These are phyloP conservation scores for Blastomyces silverae DNA, from an alignment of 2,329 filamentous ascomycete species.

Conservation along the genomic window DNA sequence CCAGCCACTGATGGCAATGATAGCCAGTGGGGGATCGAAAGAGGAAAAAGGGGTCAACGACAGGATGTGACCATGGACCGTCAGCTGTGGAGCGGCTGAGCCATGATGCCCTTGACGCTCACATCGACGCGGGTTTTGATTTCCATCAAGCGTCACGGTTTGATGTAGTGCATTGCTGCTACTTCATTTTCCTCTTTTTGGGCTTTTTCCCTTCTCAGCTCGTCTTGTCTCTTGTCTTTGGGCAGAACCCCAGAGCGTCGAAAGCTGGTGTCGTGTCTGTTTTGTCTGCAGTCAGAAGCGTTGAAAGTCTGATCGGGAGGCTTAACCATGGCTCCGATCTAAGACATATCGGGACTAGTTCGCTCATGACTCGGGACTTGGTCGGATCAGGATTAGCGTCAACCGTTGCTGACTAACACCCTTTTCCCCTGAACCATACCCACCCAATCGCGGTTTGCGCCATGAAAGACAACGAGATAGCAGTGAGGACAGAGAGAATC, in stretches of 20 bases:
- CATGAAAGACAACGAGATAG: background rate
- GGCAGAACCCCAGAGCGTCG: background rate
- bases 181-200: background rate
- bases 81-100: background rate
- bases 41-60: conserved; percentile 1
- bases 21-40: background rate
- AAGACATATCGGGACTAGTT: background rate
- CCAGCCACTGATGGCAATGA: too few relatives aligned
- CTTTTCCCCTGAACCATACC: background rate
- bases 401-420: background rate
- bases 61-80: background rate
- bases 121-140: background rate
- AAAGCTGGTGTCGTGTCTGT: too few relatives aligned
- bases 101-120: background rate
- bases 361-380: background rate
- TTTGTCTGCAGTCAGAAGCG: too few relatives aligned
- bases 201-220: background rate
- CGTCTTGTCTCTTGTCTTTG: background rate
- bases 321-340: too few relatives aligned
- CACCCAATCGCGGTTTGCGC: background rate
- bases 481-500: background rate
- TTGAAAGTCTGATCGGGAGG: too few relatives aligned
- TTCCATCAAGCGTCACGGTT: background rate
- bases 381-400: background rate
- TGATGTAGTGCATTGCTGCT: background rate